Percentiles rank a stretch among this genome's conserved stretches.
Evolutionary conservation across 2,329 filamentous ascomycete species (phyloP).

Genomic region (Exutisphaerella laricina): DNA sequence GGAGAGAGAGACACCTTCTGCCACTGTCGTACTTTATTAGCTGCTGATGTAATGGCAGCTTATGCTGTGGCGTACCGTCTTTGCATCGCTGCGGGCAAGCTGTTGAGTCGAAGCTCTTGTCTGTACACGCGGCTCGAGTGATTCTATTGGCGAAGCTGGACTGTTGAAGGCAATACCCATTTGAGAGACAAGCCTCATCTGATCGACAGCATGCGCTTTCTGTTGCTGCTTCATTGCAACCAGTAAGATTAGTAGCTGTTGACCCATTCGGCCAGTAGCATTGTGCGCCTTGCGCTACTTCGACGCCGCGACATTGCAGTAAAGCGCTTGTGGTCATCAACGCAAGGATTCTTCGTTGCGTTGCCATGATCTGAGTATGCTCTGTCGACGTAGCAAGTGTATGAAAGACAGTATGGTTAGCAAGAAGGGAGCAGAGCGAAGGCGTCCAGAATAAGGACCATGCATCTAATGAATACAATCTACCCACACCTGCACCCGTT

Average conservation of each 20-base stretch:
- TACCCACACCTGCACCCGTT: too few relatives aligned
- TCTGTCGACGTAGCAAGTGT: too few relatives aligned
- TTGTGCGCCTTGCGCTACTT: neutral
- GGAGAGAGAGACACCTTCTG: slow-evolving; percentile 4
- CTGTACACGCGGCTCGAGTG: slow-evolving; percentile 13
- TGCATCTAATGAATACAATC: too few relatives aligned
- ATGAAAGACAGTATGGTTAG: too few relatives aligned
- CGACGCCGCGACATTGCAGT: neutral
- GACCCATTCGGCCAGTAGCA: slow-evolving; percentile 15
- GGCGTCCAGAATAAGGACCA: too few relatives aligned
- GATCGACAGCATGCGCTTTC: slow-evolving; percentile 10
- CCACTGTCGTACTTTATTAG: slow-evolving; percentile 3
- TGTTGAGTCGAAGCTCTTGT: slow-evolving; percentile 10
- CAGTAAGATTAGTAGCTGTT: slow-evolving; percentile 10
- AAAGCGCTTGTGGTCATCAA: neutral
- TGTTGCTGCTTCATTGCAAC: slow-evolving; percentile 12
- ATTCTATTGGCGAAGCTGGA: slow-evolving; percentile 8
- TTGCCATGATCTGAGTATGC: too few relatives aligned
- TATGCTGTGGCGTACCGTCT: neutral
- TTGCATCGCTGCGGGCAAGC: slow-evolving; percentile 12
- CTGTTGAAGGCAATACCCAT: slow-evolving; percentile 14
- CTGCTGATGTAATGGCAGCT: too few relatives aligned
- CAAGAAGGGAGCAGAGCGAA: neutral
- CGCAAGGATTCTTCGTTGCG: neutral
- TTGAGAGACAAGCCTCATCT: slow-evolving; percentile 11